Evolutionary conservation across 2,329 filamentous ascomycete species (phyloP).

Genomic region (Fusarium camptoceras): DNA sequence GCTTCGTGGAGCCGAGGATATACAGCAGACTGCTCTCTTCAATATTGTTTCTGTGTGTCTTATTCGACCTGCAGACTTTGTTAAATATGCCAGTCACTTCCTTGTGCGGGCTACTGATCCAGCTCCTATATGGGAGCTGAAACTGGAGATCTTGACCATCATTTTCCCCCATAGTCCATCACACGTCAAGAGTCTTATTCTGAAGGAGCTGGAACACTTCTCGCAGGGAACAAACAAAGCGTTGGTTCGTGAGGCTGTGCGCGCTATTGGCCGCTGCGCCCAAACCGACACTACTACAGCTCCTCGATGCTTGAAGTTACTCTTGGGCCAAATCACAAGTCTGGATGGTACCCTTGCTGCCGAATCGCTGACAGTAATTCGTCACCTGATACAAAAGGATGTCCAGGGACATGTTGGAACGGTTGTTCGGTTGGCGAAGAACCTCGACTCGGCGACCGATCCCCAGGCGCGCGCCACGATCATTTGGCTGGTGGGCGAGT

Average conservation of each 20-base stretch:
- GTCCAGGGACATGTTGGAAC: constrained; percentile 84
- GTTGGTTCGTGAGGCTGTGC: constrained; percentile 87
- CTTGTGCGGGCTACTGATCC: constrained; percentile 84
- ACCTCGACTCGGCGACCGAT: constrained; percentile 88
- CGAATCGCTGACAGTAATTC: constrained; percentile 93
- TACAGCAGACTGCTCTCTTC: constrained; percentile 89
- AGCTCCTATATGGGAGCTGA: constrained; percentile 86
- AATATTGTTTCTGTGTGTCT: constrained; percentile 96
- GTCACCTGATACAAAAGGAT: constrained; percentile 94
- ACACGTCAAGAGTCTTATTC: constrained; percentile 84
- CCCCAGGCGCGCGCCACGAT: constrained; percentile 92
- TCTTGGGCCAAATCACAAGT: constrained; percentile 89
- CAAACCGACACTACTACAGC: constrained; percentile 79
- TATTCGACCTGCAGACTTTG: constrained; percentile 80
- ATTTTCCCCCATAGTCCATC: constrained; percentile 86
- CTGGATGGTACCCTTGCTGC: constrained; percentile 89
- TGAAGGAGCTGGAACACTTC: constrained; percentile 95
- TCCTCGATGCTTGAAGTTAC: constrained; percentile 81
- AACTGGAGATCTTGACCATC: constrained; percentile 89
- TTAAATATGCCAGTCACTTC: constrained; percentile 90
- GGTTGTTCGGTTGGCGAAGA: constrained; percentile 88
- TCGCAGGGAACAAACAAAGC: constrained; percentile 78
- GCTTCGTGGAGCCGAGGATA: constrained; percentile 84
- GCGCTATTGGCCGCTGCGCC: constrained; percentile 93
- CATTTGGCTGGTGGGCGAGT: constrained; percentile 97